Conservation (phyloP, 345 rosid genomes). For the Eucalyptus sp. region DNA sequence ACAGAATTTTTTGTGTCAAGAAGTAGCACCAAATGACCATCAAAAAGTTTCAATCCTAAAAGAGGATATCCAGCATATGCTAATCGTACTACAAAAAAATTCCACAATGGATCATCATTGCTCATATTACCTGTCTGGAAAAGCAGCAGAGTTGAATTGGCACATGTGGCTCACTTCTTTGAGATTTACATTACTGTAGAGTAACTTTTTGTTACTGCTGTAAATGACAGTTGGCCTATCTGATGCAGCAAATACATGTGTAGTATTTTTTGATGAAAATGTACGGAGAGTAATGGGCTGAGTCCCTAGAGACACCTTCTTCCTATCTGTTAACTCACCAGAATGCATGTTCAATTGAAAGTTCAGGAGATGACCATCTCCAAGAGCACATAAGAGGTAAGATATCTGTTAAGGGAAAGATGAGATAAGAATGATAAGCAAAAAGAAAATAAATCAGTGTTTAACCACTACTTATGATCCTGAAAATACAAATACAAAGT, state of each 20-base stretch:
- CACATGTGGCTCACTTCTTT: conserved; percentile 98
- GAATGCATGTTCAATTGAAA: conserved; percentile 59
- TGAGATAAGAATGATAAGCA: neutral
- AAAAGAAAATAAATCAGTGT: neutral
- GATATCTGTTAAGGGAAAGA: conserved; percentile 43
- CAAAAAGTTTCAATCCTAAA: neutral
- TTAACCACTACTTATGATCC: neutral
- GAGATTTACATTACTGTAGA: conserved; percentile 90
- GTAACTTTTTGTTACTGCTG: conserved; percentile 93
- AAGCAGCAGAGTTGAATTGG: conserved; percentile 93
- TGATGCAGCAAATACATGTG: conserved; percentile 93
- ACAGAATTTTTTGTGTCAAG: neutral
- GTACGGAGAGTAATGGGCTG: conserved; percentile 96
- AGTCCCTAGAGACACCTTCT: conserved; percentile 86
- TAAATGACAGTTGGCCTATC: conserved; percentile 96
- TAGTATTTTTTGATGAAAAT: conserved; percentile 82
- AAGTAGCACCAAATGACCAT: neutral
- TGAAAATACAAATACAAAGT: neutral
- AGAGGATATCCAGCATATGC: neutral
- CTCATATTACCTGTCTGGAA: conserved; percentile 68
- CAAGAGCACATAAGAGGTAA: conserved; percentile 92
- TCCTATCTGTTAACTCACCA: conserved; percentile 73
- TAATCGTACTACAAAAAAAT: neutral
- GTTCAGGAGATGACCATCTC: conserved; percentile 93
- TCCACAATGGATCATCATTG: neutral